Base-by-base conservation (phyloP, 305 asterid species). In the Stenogyne calaminthoides region DNA sequence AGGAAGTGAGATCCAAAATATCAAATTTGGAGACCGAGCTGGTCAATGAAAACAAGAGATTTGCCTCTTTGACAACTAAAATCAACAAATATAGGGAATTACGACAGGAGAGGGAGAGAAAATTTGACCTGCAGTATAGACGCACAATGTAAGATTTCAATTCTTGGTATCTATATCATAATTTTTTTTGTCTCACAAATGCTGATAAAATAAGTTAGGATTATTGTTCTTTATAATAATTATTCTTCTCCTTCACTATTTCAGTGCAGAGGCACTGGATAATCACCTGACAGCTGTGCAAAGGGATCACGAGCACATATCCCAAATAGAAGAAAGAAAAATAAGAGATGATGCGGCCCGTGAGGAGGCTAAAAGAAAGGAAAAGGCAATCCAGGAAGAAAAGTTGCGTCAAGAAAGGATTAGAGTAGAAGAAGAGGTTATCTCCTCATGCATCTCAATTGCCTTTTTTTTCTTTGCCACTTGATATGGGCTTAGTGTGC, bases 191-290 rank as follows among this genome's bases (percentile, higher is more conserved):
- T 72, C 22, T 58, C 60, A 34, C 57, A 36, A 20, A 51, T 62
- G 68, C 68, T 57, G 79, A 80, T 64, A 58, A 58, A 44, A 57
- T 55, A 15, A 29, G 34, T 67, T 71, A 59, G 47, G 59, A 16
- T 51, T 77, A 47, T 52, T 69, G n/a, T 36, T 70, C 25, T 22
- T 47, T 74, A 59, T 27, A 11, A 34, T 51, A 73, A 16, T 47
- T 77, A 52, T 58, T 69, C 11, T 10, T 52, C 51, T 76, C 79
- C 65, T 76, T 69, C 58, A 74, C 54, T 64, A 49, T 63, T 71
- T 55, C 66, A 94, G 99, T 69, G 97, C 97, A 79, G 97, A 90
- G 78, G 97, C 95, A 69, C 91, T 94, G 73, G 99, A 91, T 86
- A 87, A 85, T 85, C 96, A 87, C 81, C 85, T 94, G 59, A 91